Evolutionary conservation across 2,329 filamentous ascomycete genomes (phyloP), one percentile per base, ranked within the genome.

Genomic region (Fusarium sp.): DNA sequence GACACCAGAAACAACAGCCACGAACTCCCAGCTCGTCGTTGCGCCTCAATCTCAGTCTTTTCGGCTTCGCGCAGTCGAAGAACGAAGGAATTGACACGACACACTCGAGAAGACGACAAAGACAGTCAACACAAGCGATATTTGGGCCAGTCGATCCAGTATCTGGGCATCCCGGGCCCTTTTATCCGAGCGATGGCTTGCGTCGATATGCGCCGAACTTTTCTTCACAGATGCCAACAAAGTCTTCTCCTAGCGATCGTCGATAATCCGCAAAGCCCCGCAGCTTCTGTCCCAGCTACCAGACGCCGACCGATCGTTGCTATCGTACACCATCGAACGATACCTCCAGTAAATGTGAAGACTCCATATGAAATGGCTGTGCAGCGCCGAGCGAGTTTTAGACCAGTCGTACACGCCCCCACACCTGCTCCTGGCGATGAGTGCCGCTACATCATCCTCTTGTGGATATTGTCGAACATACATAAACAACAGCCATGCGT

Each of bases 241-340:
- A 5, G 5, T n/a, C 34, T 2, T n/a, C 18, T 37, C 3, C 10
- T 2, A 37, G 18, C 34, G 18, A 37, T 3, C 2, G 18, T 37
- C 18, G 9, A 11, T n/a, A 2, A 0, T n/a, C 9, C 11, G 9
- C 9, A 6, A n/a, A 37, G 5, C 18, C 0, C 2, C 10, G 5
- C 3, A 11, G 34, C 16, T 37, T n/a, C 34, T 37, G 9, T 0
- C 18, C 9, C 34, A n/a, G 1, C 1, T 4, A 37, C 0, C 34
- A n/a, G 16, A 37, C 9, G 9, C 9, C 34, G 18, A 11, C 18
- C 18, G 18, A 37, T 4, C 34, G 34, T n/a, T 37, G 3, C 18
- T 12, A 37, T 3, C 0, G 3, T 37, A 0, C 5, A 11, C 34
- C 16, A 5, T 5, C 10, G 34, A 7, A 5, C 18, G 11, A 37